These are phyloP conservation scores for Orbilia brochopaga DNA, from an alignment of 2,329 filamentous ascomycete species.

Conservation along the genomic window DNA sequence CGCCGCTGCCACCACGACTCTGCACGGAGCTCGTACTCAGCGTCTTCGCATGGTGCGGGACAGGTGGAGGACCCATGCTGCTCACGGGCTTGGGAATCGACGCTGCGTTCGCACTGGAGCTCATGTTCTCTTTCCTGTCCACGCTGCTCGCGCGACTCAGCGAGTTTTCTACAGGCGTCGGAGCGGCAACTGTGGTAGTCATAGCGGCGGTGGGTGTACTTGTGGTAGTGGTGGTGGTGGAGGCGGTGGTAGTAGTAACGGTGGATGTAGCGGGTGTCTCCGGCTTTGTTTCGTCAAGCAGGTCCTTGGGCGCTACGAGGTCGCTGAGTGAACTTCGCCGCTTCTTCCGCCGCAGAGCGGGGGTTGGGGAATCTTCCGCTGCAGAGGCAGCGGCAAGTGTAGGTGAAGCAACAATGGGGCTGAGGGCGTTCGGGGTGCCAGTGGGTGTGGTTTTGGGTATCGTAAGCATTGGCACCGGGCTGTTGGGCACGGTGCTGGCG, in stretches of 20 bases:
- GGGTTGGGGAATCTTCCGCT: slow-evolving; percentile 33
- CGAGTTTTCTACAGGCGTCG: slow-evolving; percentile 17
- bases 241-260: no score
- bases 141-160: slow-evolving; percentile 27
- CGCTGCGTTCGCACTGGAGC: not conserved
- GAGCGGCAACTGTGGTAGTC: not conserved
- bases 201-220: not conserved
- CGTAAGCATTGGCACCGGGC: slow-evolving; percentile 16
- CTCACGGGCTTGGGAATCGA: slow-evolving; percentile 5
- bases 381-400: slow-evolving; percentile 12
- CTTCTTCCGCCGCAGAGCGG: slow-evolving; percentile 69
- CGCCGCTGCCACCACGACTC: not conserved
- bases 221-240: not conserved
- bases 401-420: slow-evolving; percentile 29
- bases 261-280: slow-evolving; percentile 13
- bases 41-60: slow-evolving; percentile 37
- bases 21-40: slow-evolving; percentile 23
- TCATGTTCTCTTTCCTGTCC: slow-evolving; percentile 36
- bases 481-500: not conserved
- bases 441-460: slow-evolving; percentile 27
- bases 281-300: slow-evolving; percentile 63
- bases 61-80: slow-evolving; percentile 40
- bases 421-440: slow-evolving; percentile 20
- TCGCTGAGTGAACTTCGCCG: slow-evolving; percentile 91
- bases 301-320: slow-evolving; percentile 59